Conservation (phyloP, 306 rosid species). For the Prosopis cineraria region DNA sequence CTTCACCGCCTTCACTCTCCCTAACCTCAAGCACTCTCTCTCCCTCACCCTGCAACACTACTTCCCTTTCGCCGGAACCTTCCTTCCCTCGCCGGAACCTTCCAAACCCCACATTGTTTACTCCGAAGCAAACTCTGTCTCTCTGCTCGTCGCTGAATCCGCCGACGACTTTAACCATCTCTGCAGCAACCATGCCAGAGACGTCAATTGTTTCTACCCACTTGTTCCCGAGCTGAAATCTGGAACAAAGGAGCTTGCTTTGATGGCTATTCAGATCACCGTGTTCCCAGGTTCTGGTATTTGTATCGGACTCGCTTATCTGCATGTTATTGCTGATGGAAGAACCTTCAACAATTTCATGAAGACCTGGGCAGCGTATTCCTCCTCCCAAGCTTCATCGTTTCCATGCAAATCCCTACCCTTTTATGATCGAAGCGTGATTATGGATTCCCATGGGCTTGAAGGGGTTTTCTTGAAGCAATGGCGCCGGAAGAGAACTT, state of each 20-base stretch:
- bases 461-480: slow-evolving; percentile 45
- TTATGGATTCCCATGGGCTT: slow-evolving; percentile 39
- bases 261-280: slow-evolving; percentile 49
- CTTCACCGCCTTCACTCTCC: slow-evolving; percentile 43
- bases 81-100: slow-evolving; percentile 17
- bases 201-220: slow-evolving; percentile 24
- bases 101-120: slow-evolving; percentile 41
- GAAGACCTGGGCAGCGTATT: slow-evolving; percentile 51
- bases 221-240: slow-evolving; percentile 43
- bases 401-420: background rate
- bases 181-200: slow-evolving; percentile 30
- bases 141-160: slow-evolving; percentile 33
- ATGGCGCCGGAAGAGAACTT: slow-evolving; percentile 37
- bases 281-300: slow-evolving; percentile 49
- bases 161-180: slow-evolving; percentile 36
- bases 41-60: slow-evolving; percentile 52
- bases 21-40: slow-evolving; percentile 53
- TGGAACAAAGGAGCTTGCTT: slow-evolving; percentile 25
- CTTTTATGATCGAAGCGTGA: slow-evolving; percentile 38
- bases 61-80: slow-evolving; percentile 49
- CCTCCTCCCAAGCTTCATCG: background rate
- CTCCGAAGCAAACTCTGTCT: slow-evolving; percentile 28
- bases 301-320: slow-evolving; percentile 49
- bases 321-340: slow-evolving; percentile 42
- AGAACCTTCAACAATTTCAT: slow-evolving; percentile 60